These are phyloP conservation scores for Protea cynaroides DNA, from an alignment of 164 flowering plant species.

Conservation along the genomic window DNA sequence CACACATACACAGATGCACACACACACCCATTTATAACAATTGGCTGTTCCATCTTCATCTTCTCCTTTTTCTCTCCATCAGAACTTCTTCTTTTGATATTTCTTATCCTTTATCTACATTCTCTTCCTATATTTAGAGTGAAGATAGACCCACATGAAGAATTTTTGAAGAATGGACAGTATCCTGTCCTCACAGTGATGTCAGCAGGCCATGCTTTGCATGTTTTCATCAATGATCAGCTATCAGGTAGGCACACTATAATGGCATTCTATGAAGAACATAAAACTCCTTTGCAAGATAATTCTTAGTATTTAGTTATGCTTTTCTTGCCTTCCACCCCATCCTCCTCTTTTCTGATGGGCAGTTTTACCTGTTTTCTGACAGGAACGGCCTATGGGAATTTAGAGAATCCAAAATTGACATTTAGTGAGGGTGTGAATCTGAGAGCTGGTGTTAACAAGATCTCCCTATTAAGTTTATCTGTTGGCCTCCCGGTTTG, in stretches of 20 bases:
- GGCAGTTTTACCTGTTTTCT: constrained; percentile 5
- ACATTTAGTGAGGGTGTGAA: constrained; percentile 50
- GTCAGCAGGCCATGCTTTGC: constrained; percentile 89
- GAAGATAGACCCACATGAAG: constrained; percentile 48
- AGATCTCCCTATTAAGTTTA: constrained; percentile 66
- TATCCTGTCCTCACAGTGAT: constrained; percentile 52
- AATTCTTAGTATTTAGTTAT: not conserved
- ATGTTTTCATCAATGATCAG: constrained; percentile 74
- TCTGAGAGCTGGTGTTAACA: constrained; percentile 66
- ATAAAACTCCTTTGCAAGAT: not conserved
- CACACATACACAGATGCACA: too few relatives aligned
- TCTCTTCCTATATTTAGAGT: constrained; percentile 34
- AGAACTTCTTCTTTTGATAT: too few relatives aligned
- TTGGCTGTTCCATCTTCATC: too few relatives aligned
- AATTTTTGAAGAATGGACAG: constrained; percentile 53
- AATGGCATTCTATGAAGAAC: constrained; percentile 50
- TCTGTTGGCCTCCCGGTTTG: constrained; percentile 91
- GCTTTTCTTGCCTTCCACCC: too few relatives aligned
- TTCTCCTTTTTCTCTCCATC: not conserved
- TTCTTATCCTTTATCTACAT: not conserved
- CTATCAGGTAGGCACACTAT: constrained; percentile 48
- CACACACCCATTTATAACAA: too few relatives aligned
- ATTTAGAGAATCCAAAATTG: constrained; percentile 49
- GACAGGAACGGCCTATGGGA: constrained; percentile 74
- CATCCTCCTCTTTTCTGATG: not conserved